phyloP scores from a whole-genome alignment of 75 land plant species.

The Picea glauca region DNA sequence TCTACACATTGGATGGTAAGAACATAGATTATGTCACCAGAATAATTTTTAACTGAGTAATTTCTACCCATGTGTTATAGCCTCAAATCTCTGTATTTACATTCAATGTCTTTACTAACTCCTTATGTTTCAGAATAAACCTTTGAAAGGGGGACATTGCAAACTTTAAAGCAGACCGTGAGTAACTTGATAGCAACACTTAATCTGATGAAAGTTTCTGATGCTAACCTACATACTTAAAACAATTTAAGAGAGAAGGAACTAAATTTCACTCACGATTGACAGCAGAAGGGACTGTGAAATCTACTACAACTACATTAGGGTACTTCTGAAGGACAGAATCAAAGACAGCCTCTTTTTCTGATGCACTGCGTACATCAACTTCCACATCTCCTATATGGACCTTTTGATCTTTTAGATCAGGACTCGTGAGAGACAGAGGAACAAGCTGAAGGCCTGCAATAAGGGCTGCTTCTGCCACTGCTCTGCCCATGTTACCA shows the following conservation, averaged over 20 bases:
- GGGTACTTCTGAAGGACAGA: slow-evolving; percentile 55
- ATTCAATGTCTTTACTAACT: too few relatives aligned
- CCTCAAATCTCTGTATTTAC: too few relatives aligned
- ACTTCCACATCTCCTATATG: slow-evolving; percentile 48
- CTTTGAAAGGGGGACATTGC: neutral
- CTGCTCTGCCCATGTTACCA: slow-evolving; percentile 96
- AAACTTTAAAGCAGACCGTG: neutral
- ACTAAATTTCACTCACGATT: slow-evolving; percentile 56
- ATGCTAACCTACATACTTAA: neutral
- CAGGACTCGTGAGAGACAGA: slow-evolving; percentile 56
- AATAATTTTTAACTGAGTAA: neutral
- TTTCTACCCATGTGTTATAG: neutral
- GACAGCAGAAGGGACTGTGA: slow-evolving; percentile 81
- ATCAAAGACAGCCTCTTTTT: slow-evolving; percentile 65
- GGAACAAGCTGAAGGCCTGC: slow-evolving; percentile 83
- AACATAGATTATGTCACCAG: neutral
- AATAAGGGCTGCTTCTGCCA: slow-evolving; percentile 77
- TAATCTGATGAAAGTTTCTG: neutral
- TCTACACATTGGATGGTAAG: slow-evolving; percentile 32
- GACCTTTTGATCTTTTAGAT: slow-evolving; percentile 23
- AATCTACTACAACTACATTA: slow-evolving; percentile 81
- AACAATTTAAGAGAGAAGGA: neutral
- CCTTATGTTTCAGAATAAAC: too few relatives aligned
- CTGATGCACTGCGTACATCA: slow-evolving; percentile 41
- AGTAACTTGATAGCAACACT: neutral